phyloP scores from a whole-genome alignment of 495 filamentous ascomycete species.

The Trypethelium eluteriae region DNA sequence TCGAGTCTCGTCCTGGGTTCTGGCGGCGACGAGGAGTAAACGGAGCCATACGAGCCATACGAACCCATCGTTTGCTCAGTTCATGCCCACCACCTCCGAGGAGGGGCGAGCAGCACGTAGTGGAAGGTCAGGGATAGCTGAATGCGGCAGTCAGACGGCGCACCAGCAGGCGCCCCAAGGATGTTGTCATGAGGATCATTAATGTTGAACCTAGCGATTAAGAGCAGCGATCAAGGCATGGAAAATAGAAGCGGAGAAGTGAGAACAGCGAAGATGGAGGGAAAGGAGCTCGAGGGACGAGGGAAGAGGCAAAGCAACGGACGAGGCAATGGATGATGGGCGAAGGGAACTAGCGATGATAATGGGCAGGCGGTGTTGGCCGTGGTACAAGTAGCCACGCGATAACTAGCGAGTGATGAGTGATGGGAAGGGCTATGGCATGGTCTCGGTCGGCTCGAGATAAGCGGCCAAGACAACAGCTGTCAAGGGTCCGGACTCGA shows the following conservation, averaged over 20 bases:
- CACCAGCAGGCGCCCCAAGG: background rate
- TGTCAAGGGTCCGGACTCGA: too few relatives aligned
- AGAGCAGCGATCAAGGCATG: background rate
- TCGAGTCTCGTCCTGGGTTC: conserved; percentile 16
- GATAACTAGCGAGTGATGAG: background rate
- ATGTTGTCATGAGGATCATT: background rate
- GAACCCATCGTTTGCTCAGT: background rate
- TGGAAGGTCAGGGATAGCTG: conserved; percentile 1
- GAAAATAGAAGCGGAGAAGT: background rate
- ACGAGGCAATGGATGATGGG: background rate
- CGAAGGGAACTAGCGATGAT: background rate
- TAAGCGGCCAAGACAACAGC: too few relatives aligned
- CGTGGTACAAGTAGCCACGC: background rate
- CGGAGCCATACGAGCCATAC: too few relatives aligned
- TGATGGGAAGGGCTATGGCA: too few relatives aligned
- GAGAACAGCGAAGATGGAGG: background rate
- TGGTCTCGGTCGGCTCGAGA: too few relatives aligned
- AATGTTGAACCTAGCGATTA: background rate
- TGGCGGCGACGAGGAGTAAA: conserved; percentile 13
- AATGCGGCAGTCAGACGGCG: background rate
- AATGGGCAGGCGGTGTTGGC: conserved; percentile 6
- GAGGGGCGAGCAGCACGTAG: conserved; percentile 1
- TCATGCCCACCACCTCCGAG: conserved; percentile 4
- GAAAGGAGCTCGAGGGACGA: background rate
- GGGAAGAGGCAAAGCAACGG: background rate